Evolutionary conservation across 495 filamentous ascomycete genomes (phyloP).

Genomic region (Arthonia radiata): DNA sequence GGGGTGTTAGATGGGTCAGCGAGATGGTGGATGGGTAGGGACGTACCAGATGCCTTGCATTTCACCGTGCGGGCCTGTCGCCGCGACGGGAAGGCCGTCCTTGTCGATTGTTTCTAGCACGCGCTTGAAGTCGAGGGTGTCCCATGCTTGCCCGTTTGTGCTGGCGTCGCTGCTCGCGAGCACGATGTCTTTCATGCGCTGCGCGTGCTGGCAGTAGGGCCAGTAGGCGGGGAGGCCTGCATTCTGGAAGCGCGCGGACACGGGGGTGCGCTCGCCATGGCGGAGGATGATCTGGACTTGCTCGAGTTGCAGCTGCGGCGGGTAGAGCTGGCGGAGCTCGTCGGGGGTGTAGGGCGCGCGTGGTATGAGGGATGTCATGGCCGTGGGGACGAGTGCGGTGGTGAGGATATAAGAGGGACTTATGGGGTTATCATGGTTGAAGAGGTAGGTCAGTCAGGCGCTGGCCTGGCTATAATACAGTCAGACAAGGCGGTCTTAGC

Average conservation of each 20-base stretch:
- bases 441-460: no score
- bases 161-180: constrained; percentile 29
- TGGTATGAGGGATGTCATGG: constrained; percentile 56
- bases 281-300: constrained; percentile 78
- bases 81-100: constrained; percentile 43
- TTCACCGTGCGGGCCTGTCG: constrained; percentile 36
- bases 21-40: neutral
- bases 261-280: constrained; percentile 73
- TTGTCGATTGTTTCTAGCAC: constrained; percentile 57
- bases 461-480: no score
- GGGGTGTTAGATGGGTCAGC: neutral
- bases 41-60: constrained; percentile 50
- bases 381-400: no score
- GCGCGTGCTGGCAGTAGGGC: constrained; percentile 72
- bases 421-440: no score
- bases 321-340: constrained; percentile 68
- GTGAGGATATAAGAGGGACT: no score
- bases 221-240: constrained; percentile 36
- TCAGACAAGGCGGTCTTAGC: no score
- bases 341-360: constrained; percentile 53
- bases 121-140: constrained; percentile 48
- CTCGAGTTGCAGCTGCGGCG: constrained; percentile 50
- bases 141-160: constrained; percentile 32
- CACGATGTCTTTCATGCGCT: constrained; percentile 44
- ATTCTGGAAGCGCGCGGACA: constrained; percentile 70